phyloP scores from a whole-genome alignment of 2,329 filamentous ascomycete species.

The Botrytis cinerea region DNA sequence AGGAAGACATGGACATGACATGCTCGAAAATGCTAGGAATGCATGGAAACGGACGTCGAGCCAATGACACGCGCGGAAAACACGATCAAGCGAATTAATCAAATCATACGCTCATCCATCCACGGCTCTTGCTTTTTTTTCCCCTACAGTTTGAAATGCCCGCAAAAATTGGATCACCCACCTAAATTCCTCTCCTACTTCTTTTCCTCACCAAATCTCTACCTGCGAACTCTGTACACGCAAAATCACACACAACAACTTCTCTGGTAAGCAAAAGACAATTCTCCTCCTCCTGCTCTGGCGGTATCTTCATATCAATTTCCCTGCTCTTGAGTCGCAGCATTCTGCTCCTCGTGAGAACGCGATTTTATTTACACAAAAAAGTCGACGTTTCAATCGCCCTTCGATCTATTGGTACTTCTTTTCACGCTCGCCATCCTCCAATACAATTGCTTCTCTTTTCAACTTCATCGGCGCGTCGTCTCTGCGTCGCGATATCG shows the following conservation, averaged over 20 bases:
- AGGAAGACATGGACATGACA: background rate
- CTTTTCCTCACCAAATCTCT: conserved; percentile 23
- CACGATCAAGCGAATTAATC: background rate
- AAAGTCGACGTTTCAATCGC: background rate
- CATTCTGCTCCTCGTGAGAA: background rate
- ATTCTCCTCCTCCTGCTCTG: background rate
- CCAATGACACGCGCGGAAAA: background rate
- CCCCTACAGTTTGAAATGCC: conserved; percentile 21
- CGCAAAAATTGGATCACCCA: conserved; percentile 15
- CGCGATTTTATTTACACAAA: background rate
- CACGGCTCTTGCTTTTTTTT: conserved; percentile 6
- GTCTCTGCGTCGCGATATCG: conserved; percentile 11
- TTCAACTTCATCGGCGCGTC: conserved; percentile 21
- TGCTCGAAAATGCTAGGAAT: conserved; percentile 14
- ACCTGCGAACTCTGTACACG: conserved; percentile 16
- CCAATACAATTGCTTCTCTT: conserved; percentile 19
- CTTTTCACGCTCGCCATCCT: background rate
- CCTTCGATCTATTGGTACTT: background rate
- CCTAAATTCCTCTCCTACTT: conserved; percentile 19
- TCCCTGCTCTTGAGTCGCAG: background rate
- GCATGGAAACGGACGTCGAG: background rate
- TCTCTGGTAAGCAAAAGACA: conserved; percentile 7
- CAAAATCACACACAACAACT: conserved; percentile 16
- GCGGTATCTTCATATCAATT: background rate
- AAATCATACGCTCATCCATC: background rate